Conservation (phyloP, 306 rosid genomes). For the Cicer arietinum region DNA sequence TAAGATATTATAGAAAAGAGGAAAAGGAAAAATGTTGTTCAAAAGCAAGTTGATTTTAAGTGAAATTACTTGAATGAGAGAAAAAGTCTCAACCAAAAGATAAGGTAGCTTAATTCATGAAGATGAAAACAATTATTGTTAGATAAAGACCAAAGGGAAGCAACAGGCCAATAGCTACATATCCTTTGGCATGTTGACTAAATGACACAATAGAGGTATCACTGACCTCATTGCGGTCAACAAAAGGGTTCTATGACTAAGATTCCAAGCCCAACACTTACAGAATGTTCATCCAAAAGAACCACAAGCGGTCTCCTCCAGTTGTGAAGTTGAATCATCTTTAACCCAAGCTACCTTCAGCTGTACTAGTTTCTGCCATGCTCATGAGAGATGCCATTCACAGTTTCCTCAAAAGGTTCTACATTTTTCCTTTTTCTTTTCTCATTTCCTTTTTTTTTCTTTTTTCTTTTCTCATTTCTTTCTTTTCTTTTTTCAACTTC, state of each 20-base stretch:
- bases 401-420: slow-evolving; percentile 43
- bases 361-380: slow-evolving; percentile 56
- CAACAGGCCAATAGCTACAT: slow-evolving; percentile 57
- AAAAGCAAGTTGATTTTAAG: slow-evolving; percentile 14
- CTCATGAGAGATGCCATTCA: slow-evolving; percentile 47
- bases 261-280: slow-evolving; percentile 59
- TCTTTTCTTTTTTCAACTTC: slow-evolving; percentile 34
- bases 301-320: slow-evolving; percentile 53
- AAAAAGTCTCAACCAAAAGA: slow-evolving; percentile 31
- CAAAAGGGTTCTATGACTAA: slow-evolving; percentile 61
- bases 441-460: slow-evolving; percentile 2
- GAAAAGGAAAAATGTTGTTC: slow-evolving; percentile 1
- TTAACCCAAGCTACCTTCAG: slow-evolving; percentile 55
- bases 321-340: slow-evolving; percentile 63
- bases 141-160: slow-evolving; percentile 54
- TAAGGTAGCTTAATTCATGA: slow-evolving; percentile 37
- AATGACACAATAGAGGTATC: slow-evolving; percentile 58
- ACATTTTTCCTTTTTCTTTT: slow-evolving; percentile 32
- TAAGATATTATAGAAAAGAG: slow-evolving; percentile 7
- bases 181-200: slow-evolving; percentile 56
- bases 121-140: slow-evolving; percentile 47
- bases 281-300: slow-evolving; percentile 55
- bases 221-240: slow-evolving; percentile 67
- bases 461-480: slow-evolving; percentile 29
- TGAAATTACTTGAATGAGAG: slow-evolving; percentile 33